Base-by-base conservation (phyloP, 306 rosid species). In the Casuarina cunninghamiana region DNA sequence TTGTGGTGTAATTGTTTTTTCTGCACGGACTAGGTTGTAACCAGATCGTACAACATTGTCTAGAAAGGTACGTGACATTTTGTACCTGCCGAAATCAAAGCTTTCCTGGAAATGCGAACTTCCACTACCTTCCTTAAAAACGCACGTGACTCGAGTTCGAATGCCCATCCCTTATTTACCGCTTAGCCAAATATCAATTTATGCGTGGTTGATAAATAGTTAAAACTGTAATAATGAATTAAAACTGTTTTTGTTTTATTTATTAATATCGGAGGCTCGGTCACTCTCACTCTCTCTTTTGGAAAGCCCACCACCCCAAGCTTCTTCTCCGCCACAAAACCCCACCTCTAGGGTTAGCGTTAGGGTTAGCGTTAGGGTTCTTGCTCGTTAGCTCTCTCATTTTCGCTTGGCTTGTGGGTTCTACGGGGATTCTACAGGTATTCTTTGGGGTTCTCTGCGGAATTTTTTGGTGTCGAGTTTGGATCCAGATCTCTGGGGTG, bases 401-500 rank as follows among this genome's bases (percentile, higher is more conserved):
- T 17, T 48, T 75, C 46, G 21, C 43, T 54, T 3, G 13, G 73
- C 53, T 12, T 15, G 70, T 44, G 6, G 6, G 49, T 19, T 78
- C 32, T 42, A 74, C 76, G 60, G 4, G 69, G 53, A 21, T 53
- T 41, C 50, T 41, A 7, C 11, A 37, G 70, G 55, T 53, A 2
- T 57, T 83, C 26, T 48, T 46, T 53, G 10, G 3, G 26, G 13
- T 62, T 42, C 61, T 50, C 13, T 41, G 50, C 21, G 19, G 32
- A 21, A 49, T 53, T 51, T 57, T 15, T 35, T 32, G n/a, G 48
- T 63, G 68, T 42, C 63, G 53, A 42, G 57, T 68, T 55, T 80
- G 81, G 92, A 90, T 87, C 97, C 76, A 45, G 92, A 83, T 73
- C 87, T 84, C 54, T 69, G 57, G 61, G 60, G 16, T 48, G 38